Percentiles rank a stretch among this genome's conserved stretches.
Evolutionary conservation across 352 stramenopile species (phyloP).

Genomic region (Phytopythium aichiense): DNA sequence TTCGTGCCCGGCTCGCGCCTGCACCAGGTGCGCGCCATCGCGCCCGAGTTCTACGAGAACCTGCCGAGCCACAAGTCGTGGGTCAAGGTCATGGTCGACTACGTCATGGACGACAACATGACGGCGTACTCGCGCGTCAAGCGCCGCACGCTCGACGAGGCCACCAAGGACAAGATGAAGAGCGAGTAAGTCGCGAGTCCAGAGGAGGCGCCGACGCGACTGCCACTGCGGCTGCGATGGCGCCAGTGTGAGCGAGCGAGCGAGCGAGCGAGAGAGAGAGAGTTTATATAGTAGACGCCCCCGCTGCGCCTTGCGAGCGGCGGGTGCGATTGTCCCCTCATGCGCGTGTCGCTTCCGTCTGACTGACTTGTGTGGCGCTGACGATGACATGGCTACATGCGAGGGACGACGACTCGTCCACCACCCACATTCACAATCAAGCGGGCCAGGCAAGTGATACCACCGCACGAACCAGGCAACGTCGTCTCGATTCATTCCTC

Average conservation of each 20-base stretch:
- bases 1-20: conserved; percentile 89
- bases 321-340: not conserved
- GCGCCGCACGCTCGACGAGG: conserved; percentile 51
- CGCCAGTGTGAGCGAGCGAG: not conserved
- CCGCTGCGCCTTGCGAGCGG: not conserved
- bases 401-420: not conserved
- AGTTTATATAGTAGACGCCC: conserved; percentile 3
- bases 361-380: not conserved
- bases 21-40: conserved; percentile 86
- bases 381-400: conserved; percentile 1
- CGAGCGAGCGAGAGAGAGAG: not conserved
- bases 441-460: too few species aligned
- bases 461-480: not conserved
- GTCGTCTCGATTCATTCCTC: not conserved
- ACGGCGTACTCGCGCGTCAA: conserved; percentile 92
- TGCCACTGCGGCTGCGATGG: not conserved
- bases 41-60: conserved; percentile 95
- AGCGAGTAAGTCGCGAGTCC: conserved; percentile 27
- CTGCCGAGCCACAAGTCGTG: conserved; percentile 93
- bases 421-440: not conserved
- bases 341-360: not conserved
- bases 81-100: conserved; percentile 91
- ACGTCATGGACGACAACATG: conserved; percentile 92
- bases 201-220: not conserved
- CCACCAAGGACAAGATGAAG: conserved; percentile 74